Conservation (phyloP, 495 filamentous ascomycete species). For the Astrothelium macrocarpum region DNA sequence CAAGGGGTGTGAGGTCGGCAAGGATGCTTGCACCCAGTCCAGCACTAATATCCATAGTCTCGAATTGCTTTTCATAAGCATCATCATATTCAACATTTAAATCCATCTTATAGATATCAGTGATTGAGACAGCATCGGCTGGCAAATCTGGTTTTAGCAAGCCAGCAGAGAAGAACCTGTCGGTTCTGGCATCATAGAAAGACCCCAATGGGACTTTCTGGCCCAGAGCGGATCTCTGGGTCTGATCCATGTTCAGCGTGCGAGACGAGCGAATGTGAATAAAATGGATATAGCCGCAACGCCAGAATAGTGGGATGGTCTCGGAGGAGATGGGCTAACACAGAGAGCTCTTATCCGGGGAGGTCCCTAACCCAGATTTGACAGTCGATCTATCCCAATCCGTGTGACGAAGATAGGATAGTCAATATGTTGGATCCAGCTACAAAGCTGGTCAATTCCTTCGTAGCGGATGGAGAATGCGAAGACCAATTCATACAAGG, state of each 20-base stretch:
- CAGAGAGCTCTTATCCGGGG: too few species aligned
- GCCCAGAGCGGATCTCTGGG: conserved; percentile 20
- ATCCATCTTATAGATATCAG: neutral
- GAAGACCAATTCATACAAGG: too few species aligned
- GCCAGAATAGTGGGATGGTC: too few species aligned
- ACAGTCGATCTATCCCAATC: too few species aligned
- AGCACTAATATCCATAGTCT: conserved; percentile 12
- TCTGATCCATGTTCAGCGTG: conserved; percentile 26
- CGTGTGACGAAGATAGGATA: too few species aligned
- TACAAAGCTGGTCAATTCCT: too few species aligned
- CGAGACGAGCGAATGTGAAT: too few species aligned
- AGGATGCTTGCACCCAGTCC: conserved; percentile 20
- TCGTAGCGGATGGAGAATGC: too few species aligned
- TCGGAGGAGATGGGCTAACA: too few species aligned
- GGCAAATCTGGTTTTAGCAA: conserved; percentile 12
- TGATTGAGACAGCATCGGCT: conserved; percentile 9
- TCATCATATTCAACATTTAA: conserved; percentile 11
- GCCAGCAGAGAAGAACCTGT: conserved; percentile 14
- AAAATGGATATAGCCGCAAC: too few species aligned
- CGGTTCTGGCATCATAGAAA: conserved; percentile 21
- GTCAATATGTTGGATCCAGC: too few species aligned
- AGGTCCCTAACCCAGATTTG: too few species aligned
- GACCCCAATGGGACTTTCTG: conserved; percentile 17
- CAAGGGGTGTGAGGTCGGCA: conserved; percentile 11
- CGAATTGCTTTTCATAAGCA: conserved; percentile 17